Base-by-base conservation (phyloP, 495 filamentous ascomycete species). In the Tricharina praecox region DNA sequence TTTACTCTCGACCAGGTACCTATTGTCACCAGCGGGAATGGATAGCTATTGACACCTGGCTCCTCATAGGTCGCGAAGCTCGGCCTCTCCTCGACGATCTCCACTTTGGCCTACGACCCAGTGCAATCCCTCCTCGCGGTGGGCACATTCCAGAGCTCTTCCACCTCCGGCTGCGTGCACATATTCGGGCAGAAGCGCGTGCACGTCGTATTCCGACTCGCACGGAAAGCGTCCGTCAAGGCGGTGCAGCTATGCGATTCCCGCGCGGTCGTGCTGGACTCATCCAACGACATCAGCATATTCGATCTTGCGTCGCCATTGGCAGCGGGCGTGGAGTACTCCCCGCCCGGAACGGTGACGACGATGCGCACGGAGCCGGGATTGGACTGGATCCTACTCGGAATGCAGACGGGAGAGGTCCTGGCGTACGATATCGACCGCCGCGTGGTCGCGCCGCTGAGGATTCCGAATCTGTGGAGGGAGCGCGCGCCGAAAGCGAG, bases 61-160 rank as follows among this genome's bases (percentile, higher is more conserved):
- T n/a, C n/a, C n/a, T n/a, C 23, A 32, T 51, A 82, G 78, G 76
- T 86, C 50, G 71, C 72, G 33, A 78, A 83, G 57, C 92, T 80
- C 60, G 90, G 90, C 44, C 73, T 96, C 54, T 86, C 85, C 59
- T 93, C 84, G 4, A 82, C 58, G 23, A 62, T 59, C 55, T 78
- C 77, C 53, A 76, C 73, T 20, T 58, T 96, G 35, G 79, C 87
- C 52, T 95, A 92, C 68, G 85, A 95, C 51, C 88, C 90, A 3
- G 70, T 92, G 19, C 90, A 96, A 61, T 93, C 86, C 16, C 77
- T 97, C 23, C 69, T 97, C 24, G 90, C 86, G n/a, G 73, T 96
- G 38, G 90, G 85, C 21, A 96, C 92, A 39, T 78, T 75, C 60
- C 81, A 82, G 63, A 81, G 81, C 28, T 71, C 78, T 51, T 85